Percentiles rank a stretch among this genome's conserved stretches.
Conservation (phyloP, 306 rosid species). For the Cicer yamashitae region DNA sequence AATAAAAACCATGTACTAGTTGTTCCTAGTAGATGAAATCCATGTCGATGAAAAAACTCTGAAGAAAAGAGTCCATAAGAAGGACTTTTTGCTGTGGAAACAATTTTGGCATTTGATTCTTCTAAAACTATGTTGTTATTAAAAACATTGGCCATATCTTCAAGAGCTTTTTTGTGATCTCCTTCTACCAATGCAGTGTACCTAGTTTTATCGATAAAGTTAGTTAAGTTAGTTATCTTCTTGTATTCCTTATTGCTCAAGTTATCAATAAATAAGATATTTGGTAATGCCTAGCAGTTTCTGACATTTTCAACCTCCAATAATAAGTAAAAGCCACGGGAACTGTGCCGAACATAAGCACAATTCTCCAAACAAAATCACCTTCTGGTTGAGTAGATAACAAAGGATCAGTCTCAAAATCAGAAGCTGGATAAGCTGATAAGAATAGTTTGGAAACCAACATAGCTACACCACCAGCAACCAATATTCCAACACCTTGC, state of each 20-base stretch:
- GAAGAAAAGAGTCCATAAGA: conserved; percentile 62
- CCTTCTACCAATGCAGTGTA: conserved; percentile 75
- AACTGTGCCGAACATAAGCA: conserved; percentile 70
- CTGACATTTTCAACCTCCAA: conserved; percentile 68
- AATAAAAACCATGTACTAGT: conserved; percentile 70
- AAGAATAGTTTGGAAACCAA: conserved; percentile 49
- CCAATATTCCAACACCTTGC: conserved; percentile 78
- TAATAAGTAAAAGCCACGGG: conserved; percentile 62
- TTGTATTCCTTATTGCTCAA: no score
- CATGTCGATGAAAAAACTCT: conserved; percentile 56
- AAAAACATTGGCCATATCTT: conserved; percentile 69
- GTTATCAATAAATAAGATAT: no score
- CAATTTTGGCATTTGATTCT: conserved; percentile 33
- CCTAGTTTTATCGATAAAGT: not conserved
- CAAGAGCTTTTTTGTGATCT: conserved; percentile 50
- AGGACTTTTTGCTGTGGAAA: not conserved
- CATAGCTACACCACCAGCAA: conserved; percentile 64
- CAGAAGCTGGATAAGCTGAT: conserved; percentile 35
- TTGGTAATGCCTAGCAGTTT: conserved; percentile 58
- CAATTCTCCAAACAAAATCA: conserved; percentile 70
- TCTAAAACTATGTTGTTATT: conserved; percentile 34
- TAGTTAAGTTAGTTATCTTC: no score
- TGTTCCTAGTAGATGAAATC: conserved; percentile 67
- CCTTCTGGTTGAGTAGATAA: conserved; percentile 58
- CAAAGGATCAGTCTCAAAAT: conserved; percentile 36